Evolutionary conservation across 768 basidiomycete genomes (phyloP).

Genomic region (Boletus sensibilis): DNA sequence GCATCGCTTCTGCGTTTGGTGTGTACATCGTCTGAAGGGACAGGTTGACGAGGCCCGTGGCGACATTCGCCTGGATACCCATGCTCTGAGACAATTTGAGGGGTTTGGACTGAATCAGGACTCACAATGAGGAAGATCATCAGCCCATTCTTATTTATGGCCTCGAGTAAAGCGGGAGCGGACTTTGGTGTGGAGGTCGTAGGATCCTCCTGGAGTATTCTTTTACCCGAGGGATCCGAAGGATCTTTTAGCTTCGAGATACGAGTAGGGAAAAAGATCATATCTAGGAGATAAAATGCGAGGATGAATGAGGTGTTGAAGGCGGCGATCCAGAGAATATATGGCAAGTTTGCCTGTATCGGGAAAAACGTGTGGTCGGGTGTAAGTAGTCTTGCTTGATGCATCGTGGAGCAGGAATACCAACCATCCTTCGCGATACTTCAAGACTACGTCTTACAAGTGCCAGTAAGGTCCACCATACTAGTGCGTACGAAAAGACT

Average conservation of each 20-base stretch:
- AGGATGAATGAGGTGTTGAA: conserved; percentile 87
- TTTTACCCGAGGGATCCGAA: conserved; percentile 24
- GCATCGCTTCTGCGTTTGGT: conserved; percentile 53
- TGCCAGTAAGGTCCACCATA: conserved; percentile 75
- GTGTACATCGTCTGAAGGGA: conserved; percentile 80
- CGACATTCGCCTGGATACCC: conserved; percentile 70
- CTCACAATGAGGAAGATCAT: conserved; percentile 78
- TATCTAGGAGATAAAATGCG: conserved; percentile 75
- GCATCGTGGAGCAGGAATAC: conserved; percentile 23
- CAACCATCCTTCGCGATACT: conserved; percentile 63
- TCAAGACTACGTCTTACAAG: conserved; percentile 32
- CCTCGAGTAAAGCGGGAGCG: conserved; percentile 62
- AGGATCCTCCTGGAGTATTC: conserved; percentile 27
- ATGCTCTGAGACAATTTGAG: neutral
- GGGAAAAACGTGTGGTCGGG: neutral
- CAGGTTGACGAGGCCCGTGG: conserved; percentile 84
- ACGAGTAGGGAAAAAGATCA: conserved; percentile 58
- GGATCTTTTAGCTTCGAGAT: conserved; percentile 28
- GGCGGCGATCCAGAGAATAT: conserved; percentile 85
- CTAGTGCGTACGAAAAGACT: conserved; percentile 67
- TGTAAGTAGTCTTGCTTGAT: neutral
- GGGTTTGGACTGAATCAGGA: conserved; percentile 9
- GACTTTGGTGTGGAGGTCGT: conserved; percentile 16
- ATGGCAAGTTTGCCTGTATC: conserved; percentile 80
- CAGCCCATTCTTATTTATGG: conserved; percentile 81